phyloP scores from a whole-genome alignment of 306 rosid genomes.

The Myrica gale region DNA sequence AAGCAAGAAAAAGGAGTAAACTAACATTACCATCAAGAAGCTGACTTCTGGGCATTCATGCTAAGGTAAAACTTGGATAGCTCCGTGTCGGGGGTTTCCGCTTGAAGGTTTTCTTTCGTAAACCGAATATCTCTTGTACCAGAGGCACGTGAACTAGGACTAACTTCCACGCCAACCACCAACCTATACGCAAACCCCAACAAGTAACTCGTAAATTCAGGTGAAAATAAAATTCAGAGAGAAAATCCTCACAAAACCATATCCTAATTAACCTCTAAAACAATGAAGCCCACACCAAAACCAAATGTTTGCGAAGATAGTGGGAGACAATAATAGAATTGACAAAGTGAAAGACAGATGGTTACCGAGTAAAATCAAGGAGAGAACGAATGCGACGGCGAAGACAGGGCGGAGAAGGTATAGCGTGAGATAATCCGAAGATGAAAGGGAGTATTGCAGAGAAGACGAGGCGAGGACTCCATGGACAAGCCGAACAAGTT shows the following conservation, averaged over 20 bases:
- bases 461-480: constrained; percentile 37
- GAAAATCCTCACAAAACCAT: constrained; percentile 13
- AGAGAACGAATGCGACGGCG: constrained; percentile 54
- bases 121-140: constrained; percentile 82
- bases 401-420: constrained; percentile 58
- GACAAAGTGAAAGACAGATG: background rate
- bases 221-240: background rate
- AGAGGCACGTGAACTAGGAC: constrained; percentile 85
- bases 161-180: constrained; percentile 89
- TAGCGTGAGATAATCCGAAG: constrained; percentile 45
- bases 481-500: constrained; percentile 12
- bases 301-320: background rate
- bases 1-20: background rate
- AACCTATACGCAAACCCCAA: constrained; percentile 44
- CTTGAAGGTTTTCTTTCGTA: constrained; percentile 52
- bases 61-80: constrained; percentile 56
- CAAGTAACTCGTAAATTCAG: background rate
- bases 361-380: constrained; percentile 57
- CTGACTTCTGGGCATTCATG: constrained; percentile 46
- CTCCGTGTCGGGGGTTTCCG: constrained; percentile 63
- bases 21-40: constrained; percentile 39
- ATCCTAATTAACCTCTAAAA: constrained; percentile 7
- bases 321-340: background rate
- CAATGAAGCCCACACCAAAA: background rate
- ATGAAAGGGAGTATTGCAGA: constrained; percentile 22